A percentile compares a stretch with the other conserved stretches of the same genome.
phyloP scores from a whole-genome alignment of 768 basidiomycete genomes.

The Mycena albidolilacea region DNA sequence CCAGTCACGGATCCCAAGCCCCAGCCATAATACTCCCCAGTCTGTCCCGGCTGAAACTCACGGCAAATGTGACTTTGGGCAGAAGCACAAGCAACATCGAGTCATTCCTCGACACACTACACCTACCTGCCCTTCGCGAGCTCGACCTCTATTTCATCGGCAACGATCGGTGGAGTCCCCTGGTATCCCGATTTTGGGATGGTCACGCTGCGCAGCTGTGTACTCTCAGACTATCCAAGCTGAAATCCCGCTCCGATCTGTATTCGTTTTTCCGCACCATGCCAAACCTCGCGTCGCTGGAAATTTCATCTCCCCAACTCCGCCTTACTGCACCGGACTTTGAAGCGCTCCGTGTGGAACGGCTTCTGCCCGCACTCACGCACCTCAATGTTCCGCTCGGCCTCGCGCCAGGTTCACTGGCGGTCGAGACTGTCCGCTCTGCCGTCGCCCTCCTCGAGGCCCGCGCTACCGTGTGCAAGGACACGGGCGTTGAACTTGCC shows the following conservation, averaged over 20 bases:
- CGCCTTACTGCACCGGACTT: not conserved
- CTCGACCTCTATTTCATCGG: not conserved
- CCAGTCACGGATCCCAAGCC: not conserved
- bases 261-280: not conserved
- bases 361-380: not conserved
- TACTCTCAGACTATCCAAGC: not conserved
- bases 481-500: not conserved
- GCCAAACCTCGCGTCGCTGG: not conserved
- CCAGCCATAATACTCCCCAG: not conserved
- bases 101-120: not conserved
- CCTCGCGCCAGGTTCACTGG: not conserved
- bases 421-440: slow-evolving; percentile 7
- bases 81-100: not conserved
- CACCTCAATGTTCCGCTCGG: not conserved
- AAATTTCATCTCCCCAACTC: not conserved
- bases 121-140: not conserved
- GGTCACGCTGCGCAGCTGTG: not conserved
- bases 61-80: too few species aligned
- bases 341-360: not conserved
- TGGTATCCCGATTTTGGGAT: slow-evolving; percentile 4
- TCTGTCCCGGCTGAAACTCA: not conserved
- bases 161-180: not conserved
- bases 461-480: not conserved
- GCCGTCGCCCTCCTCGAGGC: not conserved
- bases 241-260: not conserved